These are phyloP conservation scores for Yamadazyma paraphyllophila DNA, from an alignment of 805 yeast genomes.

Conservation along the genomic window DNA sequence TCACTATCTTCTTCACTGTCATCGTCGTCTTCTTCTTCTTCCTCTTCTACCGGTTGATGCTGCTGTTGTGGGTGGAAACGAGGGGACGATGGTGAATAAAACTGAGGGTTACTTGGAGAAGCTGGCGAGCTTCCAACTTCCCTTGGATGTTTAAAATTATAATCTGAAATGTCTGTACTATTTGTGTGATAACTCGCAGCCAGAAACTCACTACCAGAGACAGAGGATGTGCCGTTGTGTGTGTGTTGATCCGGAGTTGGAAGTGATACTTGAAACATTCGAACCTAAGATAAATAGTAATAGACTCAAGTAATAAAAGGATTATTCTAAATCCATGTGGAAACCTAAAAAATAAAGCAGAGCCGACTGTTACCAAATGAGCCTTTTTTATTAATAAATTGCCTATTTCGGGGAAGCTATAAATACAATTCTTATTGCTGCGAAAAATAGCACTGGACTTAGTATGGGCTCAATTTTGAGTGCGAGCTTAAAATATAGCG, in stretches of 20 bases:
- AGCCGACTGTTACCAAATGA: neutral
- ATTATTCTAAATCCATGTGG: neutral
- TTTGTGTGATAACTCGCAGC: conserved; percentile 18
- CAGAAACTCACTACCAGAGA: conserved; percentile 34
- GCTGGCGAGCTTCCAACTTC: neutral
- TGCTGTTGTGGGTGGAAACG: neutral
- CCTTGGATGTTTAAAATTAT: neutral
- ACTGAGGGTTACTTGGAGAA: neutral
- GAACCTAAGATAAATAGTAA: neutral
- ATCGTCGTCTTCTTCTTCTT: conserved; percentile 1
- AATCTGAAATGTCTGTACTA: conserved; percentile 11
- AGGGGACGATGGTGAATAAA: neutral
- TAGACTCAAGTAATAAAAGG: neutral
- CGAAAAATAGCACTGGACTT: neutral
- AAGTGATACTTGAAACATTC: neutral
- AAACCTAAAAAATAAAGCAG: neutral
- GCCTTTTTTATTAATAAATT: neutral
- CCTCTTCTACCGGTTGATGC: neutral
- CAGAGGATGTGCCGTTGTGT: conserved; percentile 12
- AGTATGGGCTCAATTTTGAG: neutral
- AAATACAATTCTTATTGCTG: conserved; percentile 1
- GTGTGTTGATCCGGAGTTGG: neutral
- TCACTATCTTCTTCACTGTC: conserved; percentile 6
- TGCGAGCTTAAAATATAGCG: too few species aligned
- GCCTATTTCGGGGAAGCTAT: conserved; percentile 2